These are phyloP conservation scores for Pulchroboletus neoregius DNA, from an alignment of 1,284 basidiomycete species.

Conservation along the genomic window DNA sequence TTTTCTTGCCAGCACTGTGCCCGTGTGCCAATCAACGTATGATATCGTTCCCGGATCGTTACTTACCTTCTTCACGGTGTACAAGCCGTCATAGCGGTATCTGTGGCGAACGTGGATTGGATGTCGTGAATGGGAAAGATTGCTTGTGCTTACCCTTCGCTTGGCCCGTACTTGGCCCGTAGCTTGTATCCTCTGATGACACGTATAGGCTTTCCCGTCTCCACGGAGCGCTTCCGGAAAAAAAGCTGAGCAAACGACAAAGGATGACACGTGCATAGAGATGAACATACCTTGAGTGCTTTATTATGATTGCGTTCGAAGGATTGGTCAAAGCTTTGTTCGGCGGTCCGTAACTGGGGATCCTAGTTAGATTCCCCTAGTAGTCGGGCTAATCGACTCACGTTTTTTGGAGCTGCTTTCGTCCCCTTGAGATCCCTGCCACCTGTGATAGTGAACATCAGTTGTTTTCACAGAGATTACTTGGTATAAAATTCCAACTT, in stretches of 20 bases:
- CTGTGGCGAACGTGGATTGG: slow-evolving; percentile 33
- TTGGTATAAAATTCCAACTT: slow-evolving; percentile 5
- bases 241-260: slow-evolving; percentile 1
- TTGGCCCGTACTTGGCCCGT: slow-evolving; percentile 63
- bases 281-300: slow-evolving; percentile 51
- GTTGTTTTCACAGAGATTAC: not conserved
- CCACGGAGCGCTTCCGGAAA: slow-evolving; percentile 51
- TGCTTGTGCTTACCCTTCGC: slow-evolving; percentile 54
- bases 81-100: slow-evolving; percentile 84
- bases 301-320: slow-evolving; percentile 72
- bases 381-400: slow-evolving; percentile 31
- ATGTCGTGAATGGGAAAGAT: not conserved
- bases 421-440: slow-evolving; percentile 82
- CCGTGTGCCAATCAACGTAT: not conserved
- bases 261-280: not conserved
- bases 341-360: slow-evolving; percentile 72
- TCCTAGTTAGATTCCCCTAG: not conserved
- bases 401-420: slow-evolving; percentile 71
- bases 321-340: slow-evolving; percentile 73
- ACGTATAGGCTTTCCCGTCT: slow-evolving; percentile 73
- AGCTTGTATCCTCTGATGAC: slow-evolving; percentile 82
- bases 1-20: slow-evolving; percentile 64
- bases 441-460: slow-evolving; percentile 38
- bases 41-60: not conserved
- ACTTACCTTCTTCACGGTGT: slow-evolving; percentile 64